Evolutionary conservation across 306 rosid species (phyloP).

Genomic region (Psophocarpus tetragonolobus): DNA sequence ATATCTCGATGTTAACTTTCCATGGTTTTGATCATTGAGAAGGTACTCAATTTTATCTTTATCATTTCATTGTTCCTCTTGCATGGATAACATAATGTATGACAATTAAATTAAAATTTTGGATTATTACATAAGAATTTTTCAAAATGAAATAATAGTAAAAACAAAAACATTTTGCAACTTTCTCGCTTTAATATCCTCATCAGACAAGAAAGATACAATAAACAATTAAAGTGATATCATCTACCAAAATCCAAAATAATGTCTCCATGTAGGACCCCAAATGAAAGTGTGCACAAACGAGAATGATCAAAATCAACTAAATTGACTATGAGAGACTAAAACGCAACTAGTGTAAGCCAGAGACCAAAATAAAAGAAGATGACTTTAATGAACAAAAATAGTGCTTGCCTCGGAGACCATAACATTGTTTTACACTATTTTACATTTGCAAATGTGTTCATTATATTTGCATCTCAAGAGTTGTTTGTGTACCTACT

Average conservation of each 20-base stretch:
- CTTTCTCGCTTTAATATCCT: not conserved
- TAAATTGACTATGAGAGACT: not conserved
- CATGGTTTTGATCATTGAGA: not conserved
- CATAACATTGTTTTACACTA: not conserved
- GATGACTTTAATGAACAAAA: not conserved
- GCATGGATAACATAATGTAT: not conserved
- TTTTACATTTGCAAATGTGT: slow-evolving; percentile 10
- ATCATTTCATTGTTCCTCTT: not conserved
- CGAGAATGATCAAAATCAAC: not conserved
- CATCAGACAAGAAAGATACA: not conserved
- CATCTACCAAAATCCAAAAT: not conserved
- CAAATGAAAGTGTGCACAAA: not conserved
- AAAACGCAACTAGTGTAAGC: not conserved
- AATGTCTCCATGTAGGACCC: not conserved
- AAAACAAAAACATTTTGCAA: not conserved
- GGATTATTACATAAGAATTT: not conserved
- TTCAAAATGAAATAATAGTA: not conserved
- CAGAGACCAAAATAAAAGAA: not conserved
- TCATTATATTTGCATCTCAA: slow-evolving; percentile 4
- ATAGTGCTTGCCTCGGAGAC: not conserved
- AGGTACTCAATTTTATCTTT: not conserved
- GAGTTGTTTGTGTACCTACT: not conserved
- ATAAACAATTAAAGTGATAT: not conserved
- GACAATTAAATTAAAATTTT: not conserved
- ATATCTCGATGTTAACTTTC: not conserved